Evolutionary conservation across 140 eudicot genomes (phyloP), one percentile per base, ranked within the genome.

Genomic region (Bidens hawaiensis): DNA sequence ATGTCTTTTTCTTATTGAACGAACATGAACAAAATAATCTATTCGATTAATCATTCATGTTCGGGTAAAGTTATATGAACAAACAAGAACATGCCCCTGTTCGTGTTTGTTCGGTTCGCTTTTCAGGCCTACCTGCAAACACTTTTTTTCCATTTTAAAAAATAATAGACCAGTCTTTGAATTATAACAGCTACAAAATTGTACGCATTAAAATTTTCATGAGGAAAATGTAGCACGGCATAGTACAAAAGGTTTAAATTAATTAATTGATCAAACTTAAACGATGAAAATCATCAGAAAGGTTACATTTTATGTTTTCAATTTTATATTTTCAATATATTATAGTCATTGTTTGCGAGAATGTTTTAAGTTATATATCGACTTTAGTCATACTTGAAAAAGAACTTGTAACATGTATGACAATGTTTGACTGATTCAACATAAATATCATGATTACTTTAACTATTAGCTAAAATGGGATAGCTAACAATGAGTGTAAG

Each of bases 401-500:
- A 7, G 18, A 42, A 16, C 41, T 25, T n/a, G 40, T 15, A 27
- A 7, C 40, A 26, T 12, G 13, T 23, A 22, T 10, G 58, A 23
- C 16, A 22, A 22, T 2, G 31, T 47, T 47, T 51, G 21, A 54
- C 13, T 3, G 7, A 26, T 54, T 26, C 26, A n/a, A 54, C 14
- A 41, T 18, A 55, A 42, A 30, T 45, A 27, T 36, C 22, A 4
- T 50, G 43, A 11, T 46, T 67, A 24, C 42, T 4, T 25, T 33
- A 30, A 31, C 23, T 46, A 43, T 18, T n/a, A 30, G 67, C 59
- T 43, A 45, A 55, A 12, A 68, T 17, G 21, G 49, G 12, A 53
- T 22, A 51, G 62, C 34, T 66, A 26, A 6, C 33, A 28, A 68
- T 54, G 54, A n/a, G n/a, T n/a, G n/a, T n/a, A n/a, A n/a, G n/a